Base-by-base conservation (phyloP, 371 early-diverging fungal genomes). In the Rhizomucor miehei region DNA sequence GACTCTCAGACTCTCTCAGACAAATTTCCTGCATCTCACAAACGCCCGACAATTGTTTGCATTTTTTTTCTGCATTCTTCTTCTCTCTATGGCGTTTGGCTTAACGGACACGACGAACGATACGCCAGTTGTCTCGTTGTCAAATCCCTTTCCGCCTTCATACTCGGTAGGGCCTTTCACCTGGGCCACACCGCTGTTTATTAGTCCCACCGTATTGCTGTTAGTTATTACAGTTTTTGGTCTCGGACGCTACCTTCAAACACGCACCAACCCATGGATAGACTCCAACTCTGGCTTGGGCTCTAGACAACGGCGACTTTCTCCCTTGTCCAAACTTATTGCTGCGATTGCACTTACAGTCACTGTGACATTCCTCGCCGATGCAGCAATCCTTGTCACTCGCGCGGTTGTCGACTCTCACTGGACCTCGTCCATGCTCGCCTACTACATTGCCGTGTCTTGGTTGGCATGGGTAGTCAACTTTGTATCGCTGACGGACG, bases 401-500 rank as follows among this genome's bases (percentile, higher is more conserved):
- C 65, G 67, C 25, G 71, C 67, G 10, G 43, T 76, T 38, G 14
- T 65, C 2, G 67, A 70, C 9, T 34, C 49, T 1, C 35, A 51
- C n/a, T 73, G 60, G 59, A 59, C 67, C 14, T 62, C 75, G 0
- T 46, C 59, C 1, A 55, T 67, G 6, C 57, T 73, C 13, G 54
- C 66, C 3, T 78, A 73, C 39, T 78, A 72, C 38, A 60, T 63
- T 49, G 63, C 47, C 13, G 23, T 62, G 0, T 73, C 73, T 16
- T 72, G 65, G 58, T 38, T 69, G 3, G 66, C 75, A 8, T 78
- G 79, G 79, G 52, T 52, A 11, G 17, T 73, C 20, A 52, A 48
- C n/a, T 53, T 73, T 14, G 48, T 56, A 0, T 57, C 51, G 14
- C 48, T 71, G 6, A 44, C 61, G 6, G 63, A 69, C 43, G 74